Conservation (phyloP, 2,329 filamentous ascomycete species). For the Epichloe scottii region DNA sequence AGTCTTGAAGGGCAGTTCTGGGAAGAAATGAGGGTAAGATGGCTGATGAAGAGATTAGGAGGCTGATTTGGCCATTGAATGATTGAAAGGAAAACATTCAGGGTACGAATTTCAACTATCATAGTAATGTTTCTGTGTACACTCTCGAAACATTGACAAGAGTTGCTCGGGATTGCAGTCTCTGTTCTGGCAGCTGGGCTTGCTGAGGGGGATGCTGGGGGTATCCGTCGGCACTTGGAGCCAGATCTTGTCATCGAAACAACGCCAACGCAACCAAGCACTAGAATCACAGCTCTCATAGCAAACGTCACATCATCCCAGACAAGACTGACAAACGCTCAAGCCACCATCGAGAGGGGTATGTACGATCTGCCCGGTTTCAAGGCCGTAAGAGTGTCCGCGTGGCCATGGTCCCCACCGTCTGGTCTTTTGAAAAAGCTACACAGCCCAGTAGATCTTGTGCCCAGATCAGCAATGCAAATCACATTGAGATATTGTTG, state of each 20-base stretch:
- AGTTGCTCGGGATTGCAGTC: too few relatives aligned
- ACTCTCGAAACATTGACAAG: too few relatives aligned
- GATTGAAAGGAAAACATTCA: too few relatives aligned
- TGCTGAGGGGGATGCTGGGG: neutral
- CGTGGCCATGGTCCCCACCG: neutral
- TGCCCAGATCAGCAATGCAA: neutral
- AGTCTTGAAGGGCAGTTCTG: too few relatives aligned
- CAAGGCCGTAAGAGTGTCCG: neutral
- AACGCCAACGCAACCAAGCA: neutral
- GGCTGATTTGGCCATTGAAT: too few relatives aligned
- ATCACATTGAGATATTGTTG: neutral
- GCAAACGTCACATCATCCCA: neutral
- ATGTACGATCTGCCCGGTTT: neutral
- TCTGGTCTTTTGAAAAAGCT: neutral
- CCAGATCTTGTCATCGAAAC: neutral
- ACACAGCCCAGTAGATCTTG: neutral
- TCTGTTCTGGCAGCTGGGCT: too few relatives aligned
- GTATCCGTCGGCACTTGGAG: neutral
- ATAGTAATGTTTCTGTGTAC: neutral
- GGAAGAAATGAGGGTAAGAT: too few relatives aligned
- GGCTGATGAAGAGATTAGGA: too few relatives aligned
- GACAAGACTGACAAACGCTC: neutral
- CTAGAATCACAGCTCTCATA: neutral
- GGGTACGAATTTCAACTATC: neutral
- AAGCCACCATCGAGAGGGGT: neutral